Evolutionary conservation across 352 stramenopile genomes (phyloP), one percentile per base, ranked within the genome.

Genomic region (Globisporangium emineosum): DNA sequence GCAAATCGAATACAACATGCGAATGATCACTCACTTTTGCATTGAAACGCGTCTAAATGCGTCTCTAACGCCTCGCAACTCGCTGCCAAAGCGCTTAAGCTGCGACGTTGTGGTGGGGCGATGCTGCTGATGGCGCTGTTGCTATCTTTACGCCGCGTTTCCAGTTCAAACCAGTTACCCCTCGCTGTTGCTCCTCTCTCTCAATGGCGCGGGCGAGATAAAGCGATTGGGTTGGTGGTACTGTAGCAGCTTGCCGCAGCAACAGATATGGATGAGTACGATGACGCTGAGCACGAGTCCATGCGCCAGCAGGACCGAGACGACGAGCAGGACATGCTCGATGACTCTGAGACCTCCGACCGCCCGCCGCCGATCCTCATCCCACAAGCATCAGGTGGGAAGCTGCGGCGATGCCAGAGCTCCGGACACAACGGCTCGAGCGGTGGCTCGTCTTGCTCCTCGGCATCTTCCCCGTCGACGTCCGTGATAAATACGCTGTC

Each of bases 321-420:
- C 6, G 37, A 42, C 17, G 27, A 54, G 8, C 53, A 47, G 15
- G 25, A 37, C 4, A 25, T 23, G 25, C 6, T 13, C 1, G 35
- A 30, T 54, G 17, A 27, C 8, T 21, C 19, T 7, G 29, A 23
- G 3, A 57, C 29, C 51, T 29, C 27, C 6, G 51, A 66, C 23
- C 25, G 43, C 4, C 62, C 43, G 4, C 62, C 62, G 5, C 32
- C 54, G 32, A 68, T 68, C 25, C 19, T 53, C 23, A 63, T 68
- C 49, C 62, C 62, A 2, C 7, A 37, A 8, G 6, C 52, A 25
- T 13, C 27, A 9, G 15, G 42, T 19, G 27, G 42, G 7, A 27
- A 29, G 37, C 37, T 54, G 23, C 50, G 33, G 12, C 55, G 62
- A 47, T 42, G 55, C 42, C 45, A 29, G 42, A 68, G 55, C 19